A percentile compares a stretch with the other conserved stretches of the same genome.
phyloP scores from a whole-genome alignment of 257 asterid genomes.

The Solanum chmielewskii region DNA sequence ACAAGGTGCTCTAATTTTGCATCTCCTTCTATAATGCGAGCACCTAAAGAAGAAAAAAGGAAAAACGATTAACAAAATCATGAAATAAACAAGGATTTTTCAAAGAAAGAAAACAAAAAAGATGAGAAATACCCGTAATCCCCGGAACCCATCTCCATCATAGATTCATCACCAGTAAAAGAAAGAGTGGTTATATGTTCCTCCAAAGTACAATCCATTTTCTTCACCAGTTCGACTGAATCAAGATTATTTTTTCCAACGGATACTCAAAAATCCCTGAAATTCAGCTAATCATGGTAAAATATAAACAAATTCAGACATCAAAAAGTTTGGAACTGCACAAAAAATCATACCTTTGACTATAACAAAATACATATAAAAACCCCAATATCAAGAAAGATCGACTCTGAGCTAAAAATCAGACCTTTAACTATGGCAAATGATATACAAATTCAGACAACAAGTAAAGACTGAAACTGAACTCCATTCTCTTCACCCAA shows the following conservation, averaged over 20 bases:
- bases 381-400: background rate
- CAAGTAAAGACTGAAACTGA: background rate
- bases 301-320: background rate
- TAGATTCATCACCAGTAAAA: background rate
- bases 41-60: constrained; percentile 21
- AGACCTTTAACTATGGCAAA: background rate
- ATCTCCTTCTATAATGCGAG: constrained; percentile 57
- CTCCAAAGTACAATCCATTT: constrained; percentile 16
- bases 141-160: constrained; percentile 21
- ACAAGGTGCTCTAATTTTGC: constrained; percentile 65
- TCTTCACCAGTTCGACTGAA: background rate
- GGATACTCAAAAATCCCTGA: background rate
- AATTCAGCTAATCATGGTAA: background rate
- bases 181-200: background rate
- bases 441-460: background rate
- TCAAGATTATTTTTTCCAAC: background rate
- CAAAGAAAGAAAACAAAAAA: background rate
- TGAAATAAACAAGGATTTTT: background rate
- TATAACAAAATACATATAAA: background rate
- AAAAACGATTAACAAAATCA: background rate
- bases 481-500: constrained; percentile 13
- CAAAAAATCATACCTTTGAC: background rate
- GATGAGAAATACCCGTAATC: constrained; percentile 28
- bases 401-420: background rate
- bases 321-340: background rate